Conservation (phyloP, 306 rosid genomes). For the peach (Prunus persica) region DNA sequence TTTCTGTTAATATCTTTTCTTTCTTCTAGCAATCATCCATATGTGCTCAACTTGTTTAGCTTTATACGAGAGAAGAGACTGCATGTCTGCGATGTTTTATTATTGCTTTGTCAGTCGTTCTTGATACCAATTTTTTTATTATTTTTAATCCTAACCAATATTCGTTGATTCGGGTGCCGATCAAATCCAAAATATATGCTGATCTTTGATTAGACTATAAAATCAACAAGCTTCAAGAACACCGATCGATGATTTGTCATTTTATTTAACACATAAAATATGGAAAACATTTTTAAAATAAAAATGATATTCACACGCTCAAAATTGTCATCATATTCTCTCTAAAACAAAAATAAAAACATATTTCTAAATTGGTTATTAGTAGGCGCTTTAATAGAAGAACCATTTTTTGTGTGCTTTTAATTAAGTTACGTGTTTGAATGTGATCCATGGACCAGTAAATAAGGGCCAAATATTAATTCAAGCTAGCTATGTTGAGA, state of each 20-base stretch:
- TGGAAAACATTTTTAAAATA: neutral
- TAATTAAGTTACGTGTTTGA: too few species aligned
- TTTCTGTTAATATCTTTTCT: neutral
- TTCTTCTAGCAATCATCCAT: neutral
- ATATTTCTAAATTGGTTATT: too few species aligned
- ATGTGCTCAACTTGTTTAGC: slow-evolving; percentile 17
- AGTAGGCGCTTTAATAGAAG: too few species aligned
- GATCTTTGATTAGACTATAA: too few species aligned
- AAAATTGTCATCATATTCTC: neutral
- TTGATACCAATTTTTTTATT: neutral
- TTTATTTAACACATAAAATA: neutral
- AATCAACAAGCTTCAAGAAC: too few species aligned
- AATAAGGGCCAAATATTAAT: too few species aligned
- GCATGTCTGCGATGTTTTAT: neutral
- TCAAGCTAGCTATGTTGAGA: neutral
- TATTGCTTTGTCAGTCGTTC: neutral
- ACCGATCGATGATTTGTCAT: neutral
- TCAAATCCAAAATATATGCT: too few species aligned
- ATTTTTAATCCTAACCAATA: neutral
- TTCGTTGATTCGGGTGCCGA: neutral
- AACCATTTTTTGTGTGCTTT: too few species aligned
- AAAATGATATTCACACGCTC: neutral
- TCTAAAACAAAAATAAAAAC: too few species aligned
- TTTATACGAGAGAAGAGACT: neutral
- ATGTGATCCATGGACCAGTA: too few species aligned